Conservation (phyloP, 257 asterid species). For the Rehmannia glutinosa region DNA sequence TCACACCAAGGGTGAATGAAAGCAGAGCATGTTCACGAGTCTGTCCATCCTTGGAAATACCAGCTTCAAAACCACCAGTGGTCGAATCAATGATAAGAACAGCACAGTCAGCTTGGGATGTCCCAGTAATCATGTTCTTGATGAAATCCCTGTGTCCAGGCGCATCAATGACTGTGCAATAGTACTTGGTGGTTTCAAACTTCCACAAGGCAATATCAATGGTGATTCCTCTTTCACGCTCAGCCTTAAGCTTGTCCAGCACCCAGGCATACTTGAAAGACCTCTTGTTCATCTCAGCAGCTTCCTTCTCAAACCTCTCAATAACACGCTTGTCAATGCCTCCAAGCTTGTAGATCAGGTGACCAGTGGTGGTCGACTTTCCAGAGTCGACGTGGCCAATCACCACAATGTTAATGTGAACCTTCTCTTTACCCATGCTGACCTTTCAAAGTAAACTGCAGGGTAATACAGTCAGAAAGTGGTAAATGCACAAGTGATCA, state of each 20-base stretch:
- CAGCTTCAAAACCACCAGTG: no score
- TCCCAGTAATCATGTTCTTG: slow-evolving; percentile 21
- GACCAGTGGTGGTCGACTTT: no score
- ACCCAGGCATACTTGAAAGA: slow-evolving; percentile 74
- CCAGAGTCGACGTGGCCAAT: slow-evolving; percentile 37
- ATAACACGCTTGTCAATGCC: slow-evolving; percentile 84
- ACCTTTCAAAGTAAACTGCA: no score
- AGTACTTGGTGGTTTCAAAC: slow-evolving; percentile 71
- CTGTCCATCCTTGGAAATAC: no score
- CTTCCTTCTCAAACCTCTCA: slow-evolving; percentile 79
- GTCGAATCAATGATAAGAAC: no score
- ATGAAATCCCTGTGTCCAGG: slow-evolving; percentile 19
- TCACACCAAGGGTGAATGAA: no score
- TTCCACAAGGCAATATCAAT: slow-evolving; percentile 77
- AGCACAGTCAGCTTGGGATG: no score
- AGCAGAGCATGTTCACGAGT: no score
- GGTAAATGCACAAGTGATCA: no score
- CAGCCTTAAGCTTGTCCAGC: slow-evolving; percentile 78
- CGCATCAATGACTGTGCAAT: slow-evolving; percentile 60
- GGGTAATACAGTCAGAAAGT: no score
- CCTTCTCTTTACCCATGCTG: slow-evolving; percentile 30
- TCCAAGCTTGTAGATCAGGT: slow-evolving; percentile 69
- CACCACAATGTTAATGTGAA: slow-evolving; percentile 32
- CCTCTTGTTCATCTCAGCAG: no score
- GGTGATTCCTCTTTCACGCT: slow-evolving; percentile 73